Conservation (phyloP, 2,329 filamentous ascomycete genomes). For the Spiromastix sp. region DNA sequence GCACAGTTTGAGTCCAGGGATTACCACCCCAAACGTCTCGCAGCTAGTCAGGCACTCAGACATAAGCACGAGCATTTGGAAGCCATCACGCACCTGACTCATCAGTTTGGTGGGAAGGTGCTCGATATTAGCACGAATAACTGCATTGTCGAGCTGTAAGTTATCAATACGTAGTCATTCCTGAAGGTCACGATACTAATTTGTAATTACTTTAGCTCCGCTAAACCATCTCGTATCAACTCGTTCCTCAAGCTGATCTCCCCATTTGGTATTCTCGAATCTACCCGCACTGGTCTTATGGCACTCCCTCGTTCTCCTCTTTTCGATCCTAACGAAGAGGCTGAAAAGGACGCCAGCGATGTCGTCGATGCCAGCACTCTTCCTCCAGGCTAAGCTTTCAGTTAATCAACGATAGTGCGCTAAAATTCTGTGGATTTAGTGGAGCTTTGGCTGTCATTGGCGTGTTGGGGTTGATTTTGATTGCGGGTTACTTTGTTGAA, state of each 20-base stretch:
- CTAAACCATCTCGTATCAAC: slow-evolving; percentile 88
- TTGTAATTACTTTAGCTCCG: slow-evolving; percentile 48
- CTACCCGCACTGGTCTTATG: slow-evolving; percentile 91
- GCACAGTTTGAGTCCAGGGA: slow-evolving; percentile 39
- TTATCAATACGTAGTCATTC: slow-evolving; percentile 17
- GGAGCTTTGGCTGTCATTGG: no score
- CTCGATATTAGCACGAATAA: slow-evolving; percentile 97
- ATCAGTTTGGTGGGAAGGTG: slow-evolving; percentile 97
- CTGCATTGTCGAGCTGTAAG: slow-evolving; percentile 95
- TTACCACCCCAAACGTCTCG: slow-evolving; percentile 83
- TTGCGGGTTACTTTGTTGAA: no score
- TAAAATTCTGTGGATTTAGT: slow-evolving; percentile 6
- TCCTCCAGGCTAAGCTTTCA: slow-evolving; percentile 62
- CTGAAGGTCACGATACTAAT: slow-evolving; percentile 12
- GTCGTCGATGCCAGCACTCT: slow-evolving; percentile 90
- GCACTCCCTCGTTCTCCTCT: slow-evolving; percentile 88
- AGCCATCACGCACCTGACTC: slow-evolving; percentile 89
- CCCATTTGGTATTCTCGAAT: slow-evolving; percentile 94
- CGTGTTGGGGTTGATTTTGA: no score
- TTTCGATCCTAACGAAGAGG: slow-evolving; percentile 59
- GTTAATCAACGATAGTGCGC: no score
- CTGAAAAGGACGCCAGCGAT: slow-evolving; percentile 82
- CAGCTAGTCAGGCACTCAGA: slow-evolving; percentile 76
- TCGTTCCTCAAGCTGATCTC: slow-evolving; percentile 93
- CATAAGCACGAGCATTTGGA: slow-evolving; percentile 97